Evolutionary conservation across 1,139 yeast species (phyloP), one percentile per base, ranked within the genome.

Genomic region (Zygosaccharomyces sapae): DNA sequence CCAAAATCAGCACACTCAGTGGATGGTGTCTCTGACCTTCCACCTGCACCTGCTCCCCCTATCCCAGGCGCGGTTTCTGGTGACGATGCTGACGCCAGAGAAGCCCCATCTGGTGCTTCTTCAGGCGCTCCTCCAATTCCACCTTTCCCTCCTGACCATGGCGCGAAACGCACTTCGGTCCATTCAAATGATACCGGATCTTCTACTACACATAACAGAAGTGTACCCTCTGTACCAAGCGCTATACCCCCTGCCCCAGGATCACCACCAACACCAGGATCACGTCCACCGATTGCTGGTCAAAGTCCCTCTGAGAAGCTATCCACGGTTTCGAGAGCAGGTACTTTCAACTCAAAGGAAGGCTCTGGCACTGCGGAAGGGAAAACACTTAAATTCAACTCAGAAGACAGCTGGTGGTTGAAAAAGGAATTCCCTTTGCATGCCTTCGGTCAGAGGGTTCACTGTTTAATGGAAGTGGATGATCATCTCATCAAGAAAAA

Each of bases 391-490:
- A 67, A 63, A 13, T 53, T 73, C 30, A 65, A 67, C 30, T 60
- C 75, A 16, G 63, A 65, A 20, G 70, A 68, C 4, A 46, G 48
- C 4, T 63, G 67, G 66, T 61, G 63, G 61, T 33, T 58, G 8
- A 70, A 70, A 7, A 73, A 76, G 30, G 76, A 76, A 3, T 70
- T 83, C 8, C 96, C 96, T 1, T 76, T 79, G 0, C 67, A 72
- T 5, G 68, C 73, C 7, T 48, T 66, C 2, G 72, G 69, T 7
- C 49, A 70, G 69, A 37, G 78, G 75, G 1, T 73, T 9, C 62
- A 61, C 40, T 63, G 54, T 42, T 68, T 77, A 9, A 81, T 69
- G 65, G 96, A 88, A 62, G 76, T 81, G 24, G 96, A 88, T 45
- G 77, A 80, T 19, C 70, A 75, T 49, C 63, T 67, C 16, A 68